Evolutionary conservation across 495 filamentous ascomycete species (phyloP).

Genomic region (Mycothermus thermophilus): DNA sequence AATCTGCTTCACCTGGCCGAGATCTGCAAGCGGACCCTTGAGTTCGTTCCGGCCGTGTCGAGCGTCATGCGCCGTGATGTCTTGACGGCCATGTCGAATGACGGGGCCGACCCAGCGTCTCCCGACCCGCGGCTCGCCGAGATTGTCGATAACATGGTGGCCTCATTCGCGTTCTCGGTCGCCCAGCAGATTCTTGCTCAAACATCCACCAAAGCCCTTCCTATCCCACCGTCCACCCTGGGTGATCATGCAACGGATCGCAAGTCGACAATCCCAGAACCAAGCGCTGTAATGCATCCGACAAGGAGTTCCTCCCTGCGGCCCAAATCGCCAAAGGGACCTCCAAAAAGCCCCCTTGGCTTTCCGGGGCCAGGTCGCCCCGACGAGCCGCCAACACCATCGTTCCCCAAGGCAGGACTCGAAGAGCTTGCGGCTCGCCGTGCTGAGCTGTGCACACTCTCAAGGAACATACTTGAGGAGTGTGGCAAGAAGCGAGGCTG

Average conservation of each 20-base stretch:
- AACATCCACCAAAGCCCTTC: constrained; percentile 53
- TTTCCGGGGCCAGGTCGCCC: constrained; percentile 28
- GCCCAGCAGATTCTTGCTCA: constrained; percentile 64
- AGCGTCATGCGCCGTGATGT: constrained; percentile 69
- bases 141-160: constrained; percentile 67
- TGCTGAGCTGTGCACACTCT: constrained; percentile 68
- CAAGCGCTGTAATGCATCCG: constrained; percentile 51
- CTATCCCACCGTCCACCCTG: constrained; percentile 48
- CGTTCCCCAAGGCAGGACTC: constrained; percentile 48
- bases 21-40: constrained; percentile 60
- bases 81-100: constrained; percentile 26
- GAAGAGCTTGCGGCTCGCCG: constrained; percentile 72
- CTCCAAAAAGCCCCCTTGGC: constrained; percentile 31
- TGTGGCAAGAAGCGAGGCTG: constrained; percentile 62
- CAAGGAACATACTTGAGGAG: constrained; percentile 61
- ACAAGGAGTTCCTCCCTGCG: constrained; percentile 39
- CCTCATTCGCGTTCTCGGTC: constrained; percentile 72
- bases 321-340: constrained; percentile 18
- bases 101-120: constrained; percentile 1
- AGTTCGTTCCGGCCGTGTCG: constrained; percentile 67
- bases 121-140: constrained; percentile 27
- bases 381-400: constrained; percentile 19
- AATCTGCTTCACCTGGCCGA: constrained; percentile 66
- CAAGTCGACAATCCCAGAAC: constrained; percentile 42
- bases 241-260: constrained; percentile 31